Evolutionary conservation across 148 eudicot species (phyloP).

Genomic region (Diospyros kaki): DNA sequence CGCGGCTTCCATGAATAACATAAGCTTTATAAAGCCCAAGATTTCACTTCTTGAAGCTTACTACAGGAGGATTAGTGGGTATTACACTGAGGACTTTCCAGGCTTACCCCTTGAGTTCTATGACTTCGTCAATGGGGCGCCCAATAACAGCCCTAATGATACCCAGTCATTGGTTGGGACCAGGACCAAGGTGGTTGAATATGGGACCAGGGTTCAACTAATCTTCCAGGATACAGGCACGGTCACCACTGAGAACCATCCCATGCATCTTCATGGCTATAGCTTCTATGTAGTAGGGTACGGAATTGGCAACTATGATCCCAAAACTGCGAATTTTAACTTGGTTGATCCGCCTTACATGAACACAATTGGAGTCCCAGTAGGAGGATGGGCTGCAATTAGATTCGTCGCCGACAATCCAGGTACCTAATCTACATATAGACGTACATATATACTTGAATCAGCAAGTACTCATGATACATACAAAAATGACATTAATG

Average conservation of each 20-base stretch:
- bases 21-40: slow-evolving; percentile 49
- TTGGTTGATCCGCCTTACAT: slow-evolving; percentile 60
- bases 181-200: slow-evolving; percentile 46
- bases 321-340: slow-evolving; percentile 48
- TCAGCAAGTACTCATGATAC: too few relatives aligned
- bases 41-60: slow-evolving; percentile 59
- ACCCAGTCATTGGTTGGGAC: slow-evolving; percentile 44
- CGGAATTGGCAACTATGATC: slow-evolving; percentile 55
- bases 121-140: slow-evolving; percentile 62
- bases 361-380: slow-evolving; percentile 66
- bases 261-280: slow-evolving; percentile 67
- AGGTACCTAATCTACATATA: slow-evolving; percentile 28
- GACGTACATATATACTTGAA: not conserved
- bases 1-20: slow-evolving; percentile 69
- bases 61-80: slow-evolving; percentile 42
- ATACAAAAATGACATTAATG: too few relatives aligned
- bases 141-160: slow-evolving; percentile 46
- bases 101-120: slow-evolving; percentile 44
- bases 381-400: slow-evolving; percentile 71
- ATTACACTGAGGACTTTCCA: slow-evolving; percentile 56
- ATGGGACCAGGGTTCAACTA: slow-evolving; percentile 46
- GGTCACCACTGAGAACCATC: slow-evolving; percentile 61
- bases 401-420: slow-evolving; percentile 66
- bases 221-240: slow-evolving; percentile 64
- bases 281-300: slow-evolving; percentile 65